Base-by-base conservation (phyloP, 352 stramenopile species). In the Phytopythium chamaehyphon region DNA sequence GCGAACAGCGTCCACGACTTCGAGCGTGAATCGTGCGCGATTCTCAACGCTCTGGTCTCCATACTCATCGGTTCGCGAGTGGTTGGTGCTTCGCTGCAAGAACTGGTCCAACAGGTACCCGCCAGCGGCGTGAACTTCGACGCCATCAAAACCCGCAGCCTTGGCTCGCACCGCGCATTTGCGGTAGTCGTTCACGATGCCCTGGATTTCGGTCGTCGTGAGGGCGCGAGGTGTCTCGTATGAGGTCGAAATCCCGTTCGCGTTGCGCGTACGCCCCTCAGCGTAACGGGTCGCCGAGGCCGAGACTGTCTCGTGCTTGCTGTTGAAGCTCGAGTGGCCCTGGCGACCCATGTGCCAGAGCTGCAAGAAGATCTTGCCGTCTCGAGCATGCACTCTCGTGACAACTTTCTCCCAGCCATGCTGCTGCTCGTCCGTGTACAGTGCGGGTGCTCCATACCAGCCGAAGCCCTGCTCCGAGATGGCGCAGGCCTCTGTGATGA, bases 31-130 rank as follows among this genome's bases (percentile, higher is more conserved):
- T 9, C 69, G 59, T 31, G 61, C 55, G n/a, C 84, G 75, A 58
- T 92, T 90, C 44, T 89, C 79, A 11, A 81, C 45, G 37, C 47
- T 75, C 28, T 26, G 21, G 31, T 81, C 84, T 23, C 83, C 84
- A 43, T 46, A 46, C 28, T 9, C 16, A 12, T 42, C 46, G n/a
- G 69, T 90, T n/a, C 77, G 78, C 47, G 71, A 49, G 42, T 71
- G 50, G 64, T 96, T 97, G 36, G 62, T 79, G 42, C 66, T 57
- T 14, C 57, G 64, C 56, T 92, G 73, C 33, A 97, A 54, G 64
- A 96, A 96, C 61, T 96, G 72, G 57, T 97, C 86, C 44, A 98
- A 61, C 21, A 98, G 64, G 48, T 97, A 98, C 1, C 90, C 92
- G 51, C 97, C 95, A 2, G 85, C 91, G 10, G 22, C 61, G 63